A percentile compares a stretch with the other conserved stretches of the same genome.
phyloP scores from a whole-genome alignment of 306 rosid species.

The Rosa persica region DNA sequence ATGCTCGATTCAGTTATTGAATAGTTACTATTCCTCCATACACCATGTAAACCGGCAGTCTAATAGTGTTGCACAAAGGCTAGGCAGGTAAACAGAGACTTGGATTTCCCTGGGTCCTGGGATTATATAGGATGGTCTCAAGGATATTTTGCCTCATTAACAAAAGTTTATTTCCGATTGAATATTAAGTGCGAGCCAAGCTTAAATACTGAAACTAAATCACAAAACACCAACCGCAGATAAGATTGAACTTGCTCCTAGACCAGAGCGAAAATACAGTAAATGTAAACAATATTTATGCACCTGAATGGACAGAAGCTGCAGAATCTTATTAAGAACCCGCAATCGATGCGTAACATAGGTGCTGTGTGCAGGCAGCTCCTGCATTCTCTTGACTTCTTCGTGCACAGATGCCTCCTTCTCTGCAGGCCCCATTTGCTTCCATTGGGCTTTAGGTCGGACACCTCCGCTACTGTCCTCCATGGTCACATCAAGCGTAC shows the following conservation, averaged over 20 bases:
- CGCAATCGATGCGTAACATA: conserved; percentile 70
- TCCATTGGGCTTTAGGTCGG: conserved; percentile 38
- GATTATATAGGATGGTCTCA: too few relatives aligned
- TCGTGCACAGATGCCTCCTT: conserved; percentile 59
- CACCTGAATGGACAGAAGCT: conserved; percentile 75
- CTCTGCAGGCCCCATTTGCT: conserved; percentile 45
- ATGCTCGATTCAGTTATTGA: neutral
- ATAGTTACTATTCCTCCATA: neutral
- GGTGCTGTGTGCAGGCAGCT: conserved; percentile 59
- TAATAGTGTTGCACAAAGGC: too few relatives aligned
- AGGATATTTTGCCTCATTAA: neutral
- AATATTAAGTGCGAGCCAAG: neutral
- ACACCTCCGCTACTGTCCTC: conserved; percentile 29
- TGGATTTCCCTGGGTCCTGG: too few relatives aligned
- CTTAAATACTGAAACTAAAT: neutral
- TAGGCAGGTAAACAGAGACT: too few relatives aligned
- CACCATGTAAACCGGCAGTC: neutral
- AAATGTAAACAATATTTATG: conserved; percentile 4
- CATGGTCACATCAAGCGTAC: conserved; percentile 38
- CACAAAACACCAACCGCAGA: neutral
- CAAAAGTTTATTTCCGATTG: neutral
- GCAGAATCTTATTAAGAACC: conserved; percentile 79
- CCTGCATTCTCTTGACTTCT: conserved; percentile 55
- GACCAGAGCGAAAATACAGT: neutral
- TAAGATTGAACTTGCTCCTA: neutral